Conservation (phyloP, 148 eudicot genomes). For the Mesembryanthemum crystallinum region DNA sequence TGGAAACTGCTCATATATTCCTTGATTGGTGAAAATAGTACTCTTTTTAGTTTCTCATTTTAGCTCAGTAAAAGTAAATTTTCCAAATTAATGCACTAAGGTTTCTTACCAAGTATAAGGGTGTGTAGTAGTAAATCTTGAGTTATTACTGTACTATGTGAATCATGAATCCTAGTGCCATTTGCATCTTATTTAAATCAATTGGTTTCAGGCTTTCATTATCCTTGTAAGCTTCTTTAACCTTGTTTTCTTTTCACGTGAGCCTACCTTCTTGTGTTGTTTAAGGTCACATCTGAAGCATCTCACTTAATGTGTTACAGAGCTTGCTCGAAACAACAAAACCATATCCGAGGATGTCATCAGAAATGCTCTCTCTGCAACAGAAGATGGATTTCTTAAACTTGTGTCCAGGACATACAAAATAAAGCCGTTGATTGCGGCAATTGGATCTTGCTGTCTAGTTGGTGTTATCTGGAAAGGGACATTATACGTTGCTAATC, state of each 20-base stretch:
- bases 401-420: constrained; percentile 41
- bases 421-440: constrained; percentile 50
- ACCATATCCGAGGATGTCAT: constrained; percentile 51
- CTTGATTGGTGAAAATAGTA: neutral
- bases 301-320: constrained; percentile 31
- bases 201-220: too few species aligned
- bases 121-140: neutral
- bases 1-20: too few species aligned
- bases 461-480: constrained; percentile 60
- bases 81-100: neutral
- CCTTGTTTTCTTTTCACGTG: neutral
- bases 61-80: neutral
- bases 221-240: neutral
- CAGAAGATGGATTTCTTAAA: constrained; percentile 64
- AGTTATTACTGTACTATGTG: neutral
- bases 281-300: neutral
- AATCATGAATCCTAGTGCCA: neutral
- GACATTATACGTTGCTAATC: constrained; percentile 64
- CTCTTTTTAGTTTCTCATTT: neutral
- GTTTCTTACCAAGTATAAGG: neutral
- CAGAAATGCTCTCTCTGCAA: constrained; percentile 49
- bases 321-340: constrained; percentile 37
- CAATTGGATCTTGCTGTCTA: constrained; percentile 79
- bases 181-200: too few species aligned
- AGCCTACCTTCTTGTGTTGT: neutral